These are phyloP conservation scores for Neurospora sp. DNA, from an alignment of 495 filamentous ascomycete genomes.

Conservation along the genomic window DNA sequence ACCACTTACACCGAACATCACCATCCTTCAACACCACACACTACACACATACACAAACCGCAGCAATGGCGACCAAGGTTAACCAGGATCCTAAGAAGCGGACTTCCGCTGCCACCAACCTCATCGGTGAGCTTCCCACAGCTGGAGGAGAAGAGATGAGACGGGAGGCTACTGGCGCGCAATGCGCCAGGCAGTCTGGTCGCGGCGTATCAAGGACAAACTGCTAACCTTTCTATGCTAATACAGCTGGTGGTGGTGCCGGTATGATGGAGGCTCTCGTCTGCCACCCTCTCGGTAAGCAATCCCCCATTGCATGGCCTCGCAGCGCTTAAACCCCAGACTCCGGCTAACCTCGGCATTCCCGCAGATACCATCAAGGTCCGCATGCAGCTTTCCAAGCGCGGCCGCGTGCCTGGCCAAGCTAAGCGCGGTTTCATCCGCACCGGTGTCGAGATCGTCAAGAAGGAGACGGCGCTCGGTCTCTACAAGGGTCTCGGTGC, in stretches of 20 bases:
- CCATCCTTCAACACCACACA: not conserved
- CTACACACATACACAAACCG: conserved; percentile 4
- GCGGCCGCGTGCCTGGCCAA: conserved; percentile 73
- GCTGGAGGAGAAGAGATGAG: not conserved
- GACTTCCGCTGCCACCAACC: conserved; percentile 78
- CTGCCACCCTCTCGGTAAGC: conserved; percentile 87
- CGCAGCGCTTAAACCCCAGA: not conserved
- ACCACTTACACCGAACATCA: not conserved
- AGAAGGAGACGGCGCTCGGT: conserved; percentile 79
- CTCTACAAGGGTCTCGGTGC: conserved; percentile 96
- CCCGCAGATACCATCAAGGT: conserved; percentile 87
- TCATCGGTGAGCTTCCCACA: conserved; percentile 61
- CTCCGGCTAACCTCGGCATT: conserved; percentile 1
- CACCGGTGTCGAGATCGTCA: conserved; percentile 81
- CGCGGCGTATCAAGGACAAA: conserved; percentile 6
- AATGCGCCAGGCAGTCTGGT: not conserved
- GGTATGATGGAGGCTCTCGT: conserved; percentile 99
- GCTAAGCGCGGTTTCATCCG: conserved; percentile 76
- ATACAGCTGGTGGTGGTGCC: conserved; percentile 84
- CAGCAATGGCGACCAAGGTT: conserved; percentile 31
- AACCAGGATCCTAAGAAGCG: conserved; percentile 66
- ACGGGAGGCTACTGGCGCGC: not conserved
- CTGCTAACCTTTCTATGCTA: conserved; percentile 6
- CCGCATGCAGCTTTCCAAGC: conserved; percentile 94
- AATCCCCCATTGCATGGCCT: not conserved